Evolutionary conservation across 148 eudicot species (phyloP).

Genomic region (Tetragonia tetragonoides): DNA sequence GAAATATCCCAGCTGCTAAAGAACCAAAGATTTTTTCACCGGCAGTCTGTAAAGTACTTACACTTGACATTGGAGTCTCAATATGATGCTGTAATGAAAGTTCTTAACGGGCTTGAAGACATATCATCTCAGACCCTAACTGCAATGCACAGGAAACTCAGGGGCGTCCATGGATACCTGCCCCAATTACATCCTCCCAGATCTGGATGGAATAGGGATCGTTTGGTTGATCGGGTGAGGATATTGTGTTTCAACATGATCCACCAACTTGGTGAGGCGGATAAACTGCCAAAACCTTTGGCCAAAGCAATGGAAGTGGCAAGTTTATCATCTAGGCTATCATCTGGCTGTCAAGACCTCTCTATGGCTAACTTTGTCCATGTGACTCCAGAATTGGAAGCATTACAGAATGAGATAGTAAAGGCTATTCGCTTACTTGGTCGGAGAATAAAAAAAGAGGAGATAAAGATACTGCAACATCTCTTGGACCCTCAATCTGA

Average conservation of each 20-base stretch:
- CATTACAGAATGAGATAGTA: slow-evolving; percentile 56
- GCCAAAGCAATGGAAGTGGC: slow-evolving; percentile 70
- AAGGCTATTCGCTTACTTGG: slow-evolving; percentile 52
- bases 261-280: slow-evolving; percentile 37
- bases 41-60: slow-evolving; percentile 15
- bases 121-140: slow-evolving; percentile 40
- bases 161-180: slow-evolving; percentile 38
- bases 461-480: slow-evolving; percentile 40
- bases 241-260: slow-evolving; percentile 40
- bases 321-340: slow-evolving; percentile 38
- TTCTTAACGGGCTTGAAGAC: slow-evolving; percentile 47
- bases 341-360: slow-evolving; percentile 24
- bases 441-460: slow-evolving; percentile 34
- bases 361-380: slow-evolving; percentile 30
- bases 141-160: slow-evolving; percentile 70
- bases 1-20: slow-evolving; percentile 36
- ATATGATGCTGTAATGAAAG: slow-evolving; percentile 39
- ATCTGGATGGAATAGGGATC: slow-evolving; percentile 35
- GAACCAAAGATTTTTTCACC: slow-evolving; percentile 45
- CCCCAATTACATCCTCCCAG: slow-evolving; percentile 32
- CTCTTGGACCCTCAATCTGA: slow-evolving; percentile 45
- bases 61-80: slow-evolving; percentile 36
- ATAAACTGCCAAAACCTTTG: slow-evolving; percentile 49
- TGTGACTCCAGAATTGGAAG: slow-evolving; percentile 43
- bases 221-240: slow-evolving; percentile 31